Evolutionary conservation across 495 filamentous ascomycete genomes (phyloP).

Genomic region (Neurospora sp.): DNA sequence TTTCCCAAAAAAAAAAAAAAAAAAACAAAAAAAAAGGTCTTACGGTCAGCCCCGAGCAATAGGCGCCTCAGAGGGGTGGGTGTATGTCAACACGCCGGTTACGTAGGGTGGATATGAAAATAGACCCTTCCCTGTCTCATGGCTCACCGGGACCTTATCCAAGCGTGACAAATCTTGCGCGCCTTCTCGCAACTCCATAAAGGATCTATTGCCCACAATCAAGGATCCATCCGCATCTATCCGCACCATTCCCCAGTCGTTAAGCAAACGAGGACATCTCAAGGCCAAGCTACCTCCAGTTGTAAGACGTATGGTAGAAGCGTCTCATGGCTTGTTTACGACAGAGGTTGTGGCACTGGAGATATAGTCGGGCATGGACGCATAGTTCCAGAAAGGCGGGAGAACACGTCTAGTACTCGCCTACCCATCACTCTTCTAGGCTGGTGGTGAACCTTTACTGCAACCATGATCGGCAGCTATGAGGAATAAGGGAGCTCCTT

Average conservation of each 20-base stretch:
- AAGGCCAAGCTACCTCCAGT: neutral
- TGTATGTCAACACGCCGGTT: neutral
- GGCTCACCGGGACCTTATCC: neutral
- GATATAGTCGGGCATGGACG: neutral
- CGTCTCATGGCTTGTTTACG: neutral
- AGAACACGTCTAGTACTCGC: neutral
- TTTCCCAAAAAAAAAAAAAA: neutral
- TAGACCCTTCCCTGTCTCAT: neutral
- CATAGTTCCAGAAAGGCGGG: neutral
- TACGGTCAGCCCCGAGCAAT: neutral
- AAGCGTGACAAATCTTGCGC: neutral
- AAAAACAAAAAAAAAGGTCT: neutral
- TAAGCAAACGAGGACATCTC: neutral
- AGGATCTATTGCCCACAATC: neutral
- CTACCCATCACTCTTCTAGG: neutral
- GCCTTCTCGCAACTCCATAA: neutral
- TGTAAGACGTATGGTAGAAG: neutral
- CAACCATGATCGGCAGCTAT: neutral
- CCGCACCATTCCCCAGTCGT: neutral
- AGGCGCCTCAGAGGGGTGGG: neutral
- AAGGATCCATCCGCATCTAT: neutral
- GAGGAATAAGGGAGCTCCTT: neutral
- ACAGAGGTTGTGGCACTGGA: neutral
- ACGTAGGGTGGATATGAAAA: neutral
- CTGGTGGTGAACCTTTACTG: neutral